Evolutionary conservation across 148 eudicot genomes (phyloP), one percentile per base, ranked within the genome.

Genomic region (Limonium bicolor): DNA sequence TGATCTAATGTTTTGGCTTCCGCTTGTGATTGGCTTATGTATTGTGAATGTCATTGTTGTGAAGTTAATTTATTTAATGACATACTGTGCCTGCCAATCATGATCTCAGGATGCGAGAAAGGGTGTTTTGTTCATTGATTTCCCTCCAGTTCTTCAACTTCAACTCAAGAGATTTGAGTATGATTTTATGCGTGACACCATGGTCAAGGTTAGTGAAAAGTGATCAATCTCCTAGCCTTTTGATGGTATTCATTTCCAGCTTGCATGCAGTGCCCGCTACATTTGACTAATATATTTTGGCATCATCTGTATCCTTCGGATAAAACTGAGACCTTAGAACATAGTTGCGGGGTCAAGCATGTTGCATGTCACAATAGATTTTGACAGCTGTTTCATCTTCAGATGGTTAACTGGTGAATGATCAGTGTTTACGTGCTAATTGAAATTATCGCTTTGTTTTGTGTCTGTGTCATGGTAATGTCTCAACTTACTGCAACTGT

Each of bases 101-200:
- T 28, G 23, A 43, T 55, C 36, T 40, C 83, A 88, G 96, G 96
- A 88, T 65, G 96, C 96, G 30, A 83, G 46, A 66, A 88, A 88
- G 63, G 83, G 96, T 47, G 92, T 81, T 38, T 50, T 76, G 41
- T 81, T 81, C 63, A 73, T 73, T 54, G 90, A 80, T 56, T 80
- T 80, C 22, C 90, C 90, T 30, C 90, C 84, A n/a, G 84, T 81
- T 46, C 92, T 81, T 53, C 92, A 81, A 58, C 77, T 81, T 56
- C 92, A 76, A 69, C 73, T 81, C 42, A 81, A 76, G 49, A 57
- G 92, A 15, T 88, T 88, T 62, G 94, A 88, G 53, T 83, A 88
- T 59, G 96, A 88, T 65, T 83, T 79, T 47, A 71, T 74, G 72
- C 72, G 92, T 51, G 94, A 83, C 50, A 77, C 83, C 13, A 83